Evolutionary conservation across 2,329 filamentous ascomycete genomes (phyloP), one percentile per base, ranked within the genome.

Genomic region (Lanzia echinophila): DNA sequence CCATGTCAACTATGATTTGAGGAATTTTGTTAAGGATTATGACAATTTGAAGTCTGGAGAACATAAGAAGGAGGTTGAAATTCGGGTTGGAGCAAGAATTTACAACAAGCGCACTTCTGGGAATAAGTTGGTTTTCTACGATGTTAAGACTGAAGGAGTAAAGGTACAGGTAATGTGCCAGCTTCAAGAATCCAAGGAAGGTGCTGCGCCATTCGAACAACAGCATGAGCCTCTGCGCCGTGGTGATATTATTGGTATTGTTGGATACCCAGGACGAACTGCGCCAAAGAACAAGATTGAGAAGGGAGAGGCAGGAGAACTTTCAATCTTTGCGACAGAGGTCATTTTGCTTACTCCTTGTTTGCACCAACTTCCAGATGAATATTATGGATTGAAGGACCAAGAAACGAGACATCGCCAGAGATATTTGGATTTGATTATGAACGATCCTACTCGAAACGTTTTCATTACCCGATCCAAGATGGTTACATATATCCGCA

Each of bases 351-450:
- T 99, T 57, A 87, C 92, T 0, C 94, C 94, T 8, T 97, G 92
- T 72, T 74, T 99, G 67, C 91, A 96, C 72, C 86, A 89, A 75
- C 79, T 95, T 62, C 94, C 94, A 54, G 86, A 87, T 58, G 90
- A 94, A 71, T 86, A 92, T 73, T 96, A 90, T 69, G 92, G 92
- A 58, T 90, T 97, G 78, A 92, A 95, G 79, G 91, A 97, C 70
- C 83, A 90, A 68, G 94, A 99, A 73, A 87, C 91, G 72, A 84
- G 94, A 57, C 91, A 90, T 79, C 87, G 95, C 65, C 88, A 96
- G 75, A 83, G 92, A 56, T 95, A 96, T 71, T 83, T 99, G 50
- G 94, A 99, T 71, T 77, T 99, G 64, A 94, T 99, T 73, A 95
- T 97, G 86, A 68, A 99, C 73, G 88, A 95, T 67, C 79, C 79